Conservation (phyloP, 768 basidiomycete species). For the Filobasidium wieringae region DNA sequence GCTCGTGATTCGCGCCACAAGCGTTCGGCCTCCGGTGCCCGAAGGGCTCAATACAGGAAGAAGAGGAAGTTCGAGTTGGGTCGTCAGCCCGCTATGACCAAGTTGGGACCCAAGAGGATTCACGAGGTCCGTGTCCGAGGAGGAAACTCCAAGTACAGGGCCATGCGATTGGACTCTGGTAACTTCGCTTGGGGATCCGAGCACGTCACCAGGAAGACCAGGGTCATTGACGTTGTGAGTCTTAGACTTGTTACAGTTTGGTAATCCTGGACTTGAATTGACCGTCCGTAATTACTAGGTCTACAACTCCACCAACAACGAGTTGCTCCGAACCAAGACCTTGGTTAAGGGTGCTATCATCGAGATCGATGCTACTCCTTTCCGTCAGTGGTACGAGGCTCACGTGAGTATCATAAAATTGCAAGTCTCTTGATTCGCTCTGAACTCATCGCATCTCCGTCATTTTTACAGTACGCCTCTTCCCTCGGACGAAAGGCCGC, state of each 20-base stretch:
- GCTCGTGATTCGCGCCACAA: slow-evolving; percentile 95
- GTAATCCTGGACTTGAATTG: background rate
- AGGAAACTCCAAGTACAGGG: slow-evolving; percentile 88
- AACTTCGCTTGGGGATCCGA: slow-evolving; percentile 99
- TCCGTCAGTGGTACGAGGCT: slow-evolving; percentile 98
- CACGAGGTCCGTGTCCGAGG: slow-evolving; percentile 92
- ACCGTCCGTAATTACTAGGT: slow-evolving; percentile 46
- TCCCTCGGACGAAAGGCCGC: slow-evolving; percentile 53
- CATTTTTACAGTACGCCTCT: slow-evolving; percentile 64
- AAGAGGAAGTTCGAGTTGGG: slow-evolving; percentile 99
- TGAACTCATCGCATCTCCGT: slow-evolving; percentile 5
- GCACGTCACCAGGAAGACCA: slow-evolving; percentile 84
- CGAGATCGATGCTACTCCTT: slow-evolving; percentile 94
- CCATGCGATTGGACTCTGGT: slow-evolving; percentile 87
- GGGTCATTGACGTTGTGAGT: slow-evolving; percentile 88
- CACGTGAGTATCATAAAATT: slow-evolving; percentile 54
- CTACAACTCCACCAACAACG: slow-evolving; percentile 99
- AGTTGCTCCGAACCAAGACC: slow-evolving; percentile 98
- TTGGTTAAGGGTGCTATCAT: slow-evolving; percentile 94
- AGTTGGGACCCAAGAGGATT: slow-evolving; percentile 87
- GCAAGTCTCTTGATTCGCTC: background rate
- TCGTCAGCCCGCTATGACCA: slow-evolving; percentile 94
- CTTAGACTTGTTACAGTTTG: background rate
- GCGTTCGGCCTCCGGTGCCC: slow-evolving; percentile 66
- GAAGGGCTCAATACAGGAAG: slow-evolving; percentile 57